These are phyloP conservation scores for Colletotrichum paranaense DNA, from an alignment of 2,329 filamentous ascomycete species.

Conservation along the genomic window DNA sequence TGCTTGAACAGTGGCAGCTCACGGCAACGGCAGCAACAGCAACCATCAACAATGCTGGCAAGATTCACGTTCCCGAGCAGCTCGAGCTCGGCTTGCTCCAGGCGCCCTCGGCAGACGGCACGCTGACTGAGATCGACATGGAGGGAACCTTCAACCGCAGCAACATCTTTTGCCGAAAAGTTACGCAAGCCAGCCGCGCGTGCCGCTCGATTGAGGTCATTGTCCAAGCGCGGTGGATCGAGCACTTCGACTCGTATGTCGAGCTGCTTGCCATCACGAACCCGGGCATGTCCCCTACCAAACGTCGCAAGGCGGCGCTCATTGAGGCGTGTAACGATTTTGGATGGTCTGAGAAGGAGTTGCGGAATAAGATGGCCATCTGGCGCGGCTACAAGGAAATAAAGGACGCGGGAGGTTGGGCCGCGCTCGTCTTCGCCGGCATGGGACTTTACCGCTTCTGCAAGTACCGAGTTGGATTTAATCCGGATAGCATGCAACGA, in stretches of 20 bases:
- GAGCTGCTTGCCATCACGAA: slow-evolving; percentile 51
- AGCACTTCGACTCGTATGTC: slow-evolving; percentile 64
- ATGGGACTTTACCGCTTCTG: slow-evolving; percentile 70
- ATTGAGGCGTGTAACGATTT: slow-evolving; percentile 65
- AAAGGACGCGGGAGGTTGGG: slow-evolving; percentile 67
- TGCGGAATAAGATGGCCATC: slow-evolving; percentile 61
- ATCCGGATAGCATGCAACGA: slow-evolving; percentile 59
- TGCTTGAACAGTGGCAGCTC: slow-evolving; percentile 42
- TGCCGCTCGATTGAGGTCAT: slow-evolving; percentile 69
- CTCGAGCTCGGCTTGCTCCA: slow-evolving; percentile 27
- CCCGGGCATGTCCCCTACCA: slow-evolving; percentile 54
- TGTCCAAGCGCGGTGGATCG: slow-evolving; percentile 67
- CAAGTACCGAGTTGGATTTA: slow-evolving; percentile 68
- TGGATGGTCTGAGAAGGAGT: slow-evolving; percentile 67
- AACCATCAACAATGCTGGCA: slow-evolving; percentile 36
- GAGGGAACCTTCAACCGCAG: slow-evolving; percentile 43
- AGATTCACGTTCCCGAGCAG: slow-evolving; percentile 30
- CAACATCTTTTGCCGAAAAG: slow-evolving; percentile 46
- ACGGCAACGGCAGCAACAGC: slow-evolving; percentile 35
- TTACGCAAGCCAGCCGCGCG: slow-evolving; percentile 58
- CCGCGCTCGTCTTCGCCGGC: slow-evolving; percentile 65
- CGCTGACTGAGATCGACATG: slow-evolving; percentile 20
- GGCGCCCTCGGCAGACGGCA: slow-evolving; percentile 28
- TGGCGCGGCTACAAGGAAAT: slow-evolving; percentile 71
- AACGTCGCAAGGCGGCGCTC: slow-evolving; percentile 62